Conservation (phyloP, 176 grass and related monocot species). For the Ananas comosus region DNA sequence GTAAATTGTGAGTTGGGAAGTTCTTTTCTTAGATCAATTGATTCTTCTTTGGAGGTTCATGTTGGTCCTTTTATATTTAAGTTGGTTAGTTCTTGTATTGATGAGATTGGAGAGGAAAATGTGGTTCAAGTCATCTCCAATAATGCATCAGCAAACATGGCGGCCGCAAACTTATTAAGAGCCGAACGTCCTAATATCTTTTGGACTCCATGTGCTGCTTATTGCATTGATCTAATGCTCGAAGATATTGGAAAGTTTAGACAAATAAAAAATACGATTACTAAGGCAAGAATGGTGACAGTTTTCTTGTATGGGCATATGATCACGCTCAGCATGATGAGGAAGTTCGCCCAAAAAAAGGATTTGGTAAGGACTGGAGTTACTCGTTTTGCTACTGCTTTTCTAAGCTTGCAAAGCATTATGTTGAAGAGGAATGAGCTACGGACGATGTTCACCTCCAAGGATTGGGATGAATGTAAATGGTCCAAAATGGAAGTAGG, state of each 20-base stretch:
- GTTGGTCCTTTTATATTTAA: too few species aligned
- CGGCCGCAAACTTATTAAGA: too few species aligned
- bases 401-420: constrained; percentile 10
- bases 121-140: neutral
- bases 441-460: constrained; percentile 11
- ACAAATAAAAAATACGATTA: constrained; percentile 5
- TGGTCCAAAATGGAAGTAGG: neutral
- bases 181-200: constrained; percentile 1
- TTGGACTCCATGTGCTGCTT: constrained; percentile 17
- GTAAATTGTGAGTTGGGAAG: too few species aligned
- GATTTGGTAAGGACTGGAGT: constrained; percentile 4
- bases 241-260: constrained; percentile 4
- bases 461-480: neutral
- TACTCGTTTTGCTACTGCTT: constrained; percentile 14
- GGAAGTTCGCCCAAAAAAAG: constrained; percentile 5
- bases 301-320: constrained; percentile 14
- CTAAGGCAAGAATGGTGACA: constrained; percentile 5
- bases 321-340: constrained; percentile 13
- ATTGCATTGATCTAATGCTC: constrained; percentile 8
- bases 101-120: constrained; percentile 7
- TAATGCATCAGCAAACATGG: too few species aligned
- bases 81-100: neutral
- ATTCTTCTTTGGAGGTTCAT: too few species aligned
- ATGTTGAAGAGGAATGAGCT: neutral
- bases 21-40: too few species aligned